Percentiles rank a stretch among this genome's conserved stretches.
These are phyloP conservation scores for Pyrus bretschneideri DNA, from an alignment of 306 rosid genomes.

Conservation along the genomic window DNA sequence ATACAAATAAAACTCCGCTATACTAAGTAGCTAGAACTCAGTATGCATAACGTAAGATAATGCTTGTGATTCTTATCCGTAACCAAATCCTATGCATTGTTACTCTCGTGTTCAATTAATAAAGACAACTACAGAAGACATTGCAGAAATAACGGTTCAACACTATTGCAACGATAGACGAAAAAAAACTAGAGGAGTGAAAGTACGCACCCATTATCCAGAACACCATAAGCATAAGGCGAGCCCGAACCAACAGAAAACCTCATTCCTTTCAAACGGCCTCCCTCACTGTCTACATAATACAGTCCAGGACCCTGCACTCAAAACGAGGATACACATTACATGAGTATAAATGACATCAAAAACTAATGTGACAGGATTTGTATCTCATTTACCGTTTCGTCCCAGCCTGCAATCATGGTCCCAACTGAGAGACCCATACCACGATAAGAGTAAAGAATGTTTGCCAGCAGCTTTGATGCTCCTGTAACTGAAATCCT, in stretches of 20 bases:
- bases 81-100: not conserved
- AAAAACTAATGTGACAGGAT: not conserved
- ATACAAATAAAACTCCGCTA: not conserved
- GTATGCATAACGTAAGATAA: no score
- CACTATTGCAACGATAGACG: not conserved
- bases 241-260: conserved; percentile 99
- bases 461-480: conserved; percentile 88
- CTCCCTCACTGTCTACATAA: conserved; percentile 96
- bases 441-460: conserved; percentile 90
- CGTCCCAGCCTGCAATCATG: conserved; percentile 99
- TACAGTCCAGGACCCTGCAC: conserved; percentile 91
- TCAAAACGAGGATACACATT: not conserved
- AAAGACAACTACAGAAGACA: not conserved
- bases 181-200: not conserved
- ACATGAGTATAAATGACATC: not conserved
- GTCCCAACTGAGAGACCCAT: conserved; percentile 98
- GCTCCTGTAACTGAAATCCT: conserved; percentile 98
- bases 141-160: not conserved
- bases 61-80: not conserved
- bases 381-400: conserved; percentile 50
- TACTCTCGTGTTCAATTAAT: not conserved
- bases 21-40: not conserved
- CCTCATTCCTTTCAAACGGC: conserved; percentile 85
- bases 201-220: conserved; percentile 63
- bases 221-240: conserved; percentile 93